Evolutionary conservation across 495 filamentous ascomycete species (phyloP).

Genomic region (Choiromyces venosus): DNA sequence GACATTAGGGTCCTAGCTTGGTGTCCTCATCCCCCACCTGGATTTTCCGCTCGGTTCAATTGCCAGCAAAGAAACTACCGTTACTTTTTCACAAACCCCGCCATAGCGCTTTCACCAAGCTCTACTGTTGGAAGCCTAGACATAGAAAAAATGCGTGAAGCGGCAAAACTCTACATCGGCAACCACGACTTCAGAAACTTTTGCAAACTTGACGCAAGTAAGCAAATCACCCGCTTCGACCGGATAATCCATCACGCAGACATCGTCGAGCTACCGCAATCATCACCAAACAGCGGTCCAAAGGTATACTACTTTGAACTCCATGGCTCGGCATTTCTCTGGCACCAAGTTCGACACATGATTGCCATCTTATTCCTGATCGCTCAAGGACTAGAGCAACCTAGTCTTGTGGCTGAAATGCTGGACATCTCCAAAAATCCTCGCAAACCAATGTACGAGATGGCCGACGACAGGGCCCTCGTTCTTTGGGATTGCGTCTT

Average conservation of each 20-base stretch:
- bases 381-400: conserved; percentile 80
- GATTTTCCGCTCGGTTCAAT: conserved; percentile 88
- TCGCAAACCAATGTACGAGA: conserved; percentile 71
- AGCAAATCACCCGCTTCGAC: conserved; percentile 77
- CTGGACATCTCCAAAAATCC: conserved; percentile 66
- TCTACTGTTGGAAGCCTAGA: conserved; percentile 62
- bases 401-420: conserved; percentile 63
- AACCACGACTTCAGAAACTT: conserved; percentile 94
- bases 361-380: conserved; percentile 78
- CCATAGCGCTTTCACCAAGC: conserved; percentile 51
- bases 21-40: conserved; percentile 71
- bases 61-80: conserved; percentile 83
- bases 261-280: conserved; percentile 53
- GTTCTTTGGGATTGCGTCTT: conserved; percentile 96
- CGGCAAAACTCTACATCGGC: conserved; percentile 72
- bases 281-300: conserved; percentile 40
- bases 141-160: conserved; percentile 77
- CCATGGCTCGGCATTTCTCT: conserved; percentile 88
- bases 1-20: conserved; percentile 89
- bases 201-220: conserved; percentile 80
- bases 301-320: conserved; percentile 81
- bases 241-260: conserved; percentile 68
- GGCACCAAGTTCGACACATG: conserved; percentile 97
- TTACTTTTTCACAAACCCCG: conserved; percentile 96
- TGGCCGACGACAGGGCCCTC: conserved; percentile 81